Percentiles rank a stretch among this genome's conserved stretches.
phyloP scores from a whole-genome alignment of 371 early-diverging fungal species.

The Mucor ambiguus region DNA sequence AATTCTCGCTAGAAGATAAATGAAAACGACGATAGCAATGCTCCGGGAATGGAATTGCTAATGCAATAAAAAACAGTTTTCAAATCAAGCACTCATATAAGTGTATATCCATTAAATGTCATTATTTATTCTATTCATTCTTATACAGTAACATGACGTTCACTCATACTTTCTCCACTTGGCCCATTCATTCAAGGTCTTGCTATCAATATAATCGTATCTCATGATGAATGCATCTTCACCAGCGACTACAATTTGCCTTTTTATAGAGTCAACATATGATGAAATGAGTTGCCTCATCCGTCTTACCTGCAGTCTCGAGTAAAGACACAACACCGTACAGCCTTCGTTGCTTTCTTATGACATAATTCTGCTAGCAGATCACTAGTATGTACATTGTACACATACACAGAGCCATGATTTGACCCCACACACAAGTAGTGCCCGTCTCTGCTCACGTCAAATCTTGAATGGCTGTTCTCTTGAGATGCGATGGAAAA shows the following conservation, averaged over 20 bases:
- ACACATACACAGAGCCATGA: conserved; percentile 71
- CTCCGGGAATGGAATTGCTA: too few species aligned
- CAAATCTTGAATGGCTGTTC: conserved; percentile 44
- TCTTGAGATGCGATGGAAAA: conserved; percentile 45
- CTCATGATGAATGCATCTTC: conserved; percentile 86
- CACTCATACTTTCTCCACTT: conserved; percentile 38
- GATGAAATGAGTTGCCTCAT: neutral
- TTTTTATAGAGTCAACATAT: conserved; percentile 14
- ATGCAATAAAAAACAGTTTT: too few species aligned
- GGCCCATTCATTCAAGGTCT: conserved; percentile 74
- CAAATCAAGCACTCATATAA: too few species aligned
- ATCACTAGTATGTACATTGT: conserved; percentile 66
- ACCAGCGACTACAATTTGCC: conserved; percentile 74
- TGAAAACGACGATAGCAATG: too few species aligned
- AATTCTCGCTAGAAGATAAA: too few species aligned
- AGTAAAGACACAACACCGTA: conserved; percentile 79
- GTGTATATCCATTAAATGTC: too few species aligned
- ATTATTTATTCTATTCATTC: too few species aligned
- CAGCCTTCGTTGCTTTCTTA: conserved; percentile 76
- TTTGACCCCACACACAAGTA: conserved; percentile 78
- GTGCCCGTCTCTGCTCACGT: conserved; percentile 63
- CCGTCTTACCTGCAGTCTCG: conserved; percentile 70
- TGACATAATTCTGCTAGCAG: conserved; percentile 70
- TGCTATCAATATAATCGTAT: conserved; percentile 80
- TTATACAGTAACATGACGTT: too few species aligned